Conservation (phyloP, 768 basidiomycete species). For the Tricholoma terreum region DNA sequence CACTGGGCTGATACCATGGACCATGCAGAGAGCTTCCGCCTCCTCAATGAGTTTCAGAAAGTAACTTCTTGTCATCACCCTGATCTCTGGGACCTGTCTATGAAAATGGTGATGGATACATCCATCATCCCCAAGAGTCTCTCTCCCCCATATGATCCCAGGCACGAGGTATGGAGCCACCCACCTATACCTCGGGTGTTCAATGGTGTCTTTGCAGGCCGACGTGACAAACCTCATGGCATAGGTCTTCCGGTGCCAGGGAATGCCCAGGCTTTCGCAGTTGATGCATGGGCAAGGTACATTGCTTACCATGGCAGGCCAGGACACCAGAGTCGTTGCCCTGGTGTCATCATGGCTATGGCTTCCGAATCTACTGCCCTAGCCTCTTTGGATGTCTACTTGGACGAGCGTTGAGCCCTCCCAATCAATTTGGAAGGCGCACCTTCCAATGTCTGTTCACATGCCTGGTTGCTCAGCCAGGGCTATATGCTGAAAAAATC, state of each 20-base stretch:
- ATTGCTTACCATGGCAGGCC: neutral
- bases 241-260: neutral
- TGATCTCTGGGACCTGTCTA: neutral
- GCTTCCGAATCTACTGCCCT: neutral
- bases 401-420: neutral
- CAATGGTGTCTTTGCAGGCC: neutral
- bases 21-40: neutral
- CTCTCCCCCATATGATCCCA: neutral
- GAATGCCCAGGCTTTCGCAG: neutral
- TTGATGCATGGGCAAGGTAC: slow-evolving; percentile 1
- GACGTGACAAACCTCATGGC: neutral
- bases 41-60: neutral
- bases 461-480: neutral
- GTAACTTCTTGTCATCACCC: neutral
- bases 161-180: neutral
- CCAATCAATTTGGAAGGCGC: too few species aligned
- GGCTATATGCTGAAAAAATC: neutral
- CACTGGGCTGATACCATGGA: neutral
- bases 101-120: neutral
- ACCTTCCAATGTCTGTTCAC: neutral
- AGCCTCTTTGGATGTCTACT: neutral
- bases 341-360: neutral
- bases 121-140: neutral
- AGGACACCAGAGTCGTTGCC: neutral
- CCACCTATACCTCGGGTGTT: neutral